Evolutionary conservation across 1,139 yeast species (phyloP).

Genomic region (Casaregolazyma suthepensis): DNA sequence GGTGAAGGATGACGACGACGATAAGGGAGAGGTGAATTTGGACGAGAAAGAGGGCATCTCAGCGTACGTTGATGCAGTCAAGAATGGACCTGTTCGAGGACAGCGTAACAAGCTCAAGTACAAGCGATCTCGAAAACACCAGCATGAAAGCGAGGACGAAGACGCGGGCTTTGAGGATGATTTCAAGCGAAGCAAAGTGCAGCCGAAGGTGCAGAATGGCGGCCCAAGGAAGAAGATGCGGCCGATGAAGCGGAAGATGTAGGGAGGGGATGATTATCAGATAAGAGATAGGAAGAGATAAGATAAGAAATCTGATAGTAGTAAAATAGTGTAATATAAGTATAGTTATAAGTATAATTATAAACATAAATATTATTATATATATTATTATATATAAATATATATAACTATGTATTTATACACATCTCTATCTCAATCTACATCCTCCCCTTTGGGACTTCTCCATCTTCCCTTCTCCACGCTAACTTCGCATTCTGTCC

Average conservation of each 20-base stretch:
- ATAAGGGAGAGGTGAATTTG: slow-evolving; percentile 38
- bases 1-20: slow-evolving; percentile 27
- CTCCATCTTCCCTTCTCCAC: neutral
- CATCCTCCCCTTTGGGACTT: neutral
- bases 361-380: neutral
- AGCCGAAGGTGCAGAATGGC: too few species aligned
- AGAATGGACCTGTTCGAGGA: slow-evolving; percentile 88
- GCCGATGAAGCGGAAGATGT: slow-evolving; percentile 9
- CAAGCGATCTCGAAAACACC: slow-evolving; percentile 53
- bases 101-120: slow-evolving; percentile 86
- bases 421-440: too few species aligned
- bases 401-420: too few species aligned
- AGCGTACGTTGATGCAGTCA: slow-evolving; percentile 90
- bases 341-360: too few species aligned
- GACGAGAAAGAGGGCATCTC: slow-evolving; percentile 53
- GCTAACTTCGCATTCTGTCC: neutral
- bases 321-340: too few species aligned
- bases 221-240: slow-evolving; percentile 9
- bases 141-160: slow-evolving; percentile 47
- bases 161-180: slow-evolving; percentile 14
- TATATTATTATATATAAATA: too few species aligned
- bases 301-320: too few species aligned
- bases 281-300: too few species aligned
- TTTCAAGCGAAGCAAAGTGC: slow-evolving; percentile 5
- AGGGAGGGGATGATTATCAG: neutral